These are phyloP conservation scores for Candida vartiovaarae DNA, from an alignment of 805 yeast genomes.

Conservation along the genomic window DNA sequence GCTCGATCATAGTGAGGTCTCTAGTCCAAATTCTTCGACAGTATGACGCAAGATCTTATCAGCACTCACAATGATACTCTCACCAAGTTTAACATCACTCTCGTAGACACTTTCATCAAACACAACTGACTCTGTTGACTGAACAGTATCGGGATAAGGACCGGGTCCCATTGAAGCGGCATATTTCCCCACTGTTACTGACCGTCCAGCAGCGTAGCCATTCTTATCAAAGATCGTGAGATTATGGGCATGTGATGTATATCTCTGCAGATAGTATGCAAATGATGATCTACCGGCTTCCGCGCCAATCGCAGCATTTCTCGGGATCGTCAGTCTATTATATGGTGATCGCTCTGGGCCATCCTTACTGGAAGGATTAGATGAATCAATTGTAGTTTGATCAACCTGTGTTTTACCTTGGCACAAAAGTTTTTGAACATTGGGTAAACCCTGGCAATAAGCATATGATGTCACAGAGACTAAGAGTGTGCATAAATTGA, in stretches of 20 bases:
- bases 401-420: too few relatives aligned
- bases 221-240: constrained; percentile 36
- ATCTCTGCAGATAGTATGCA: constrained; percentile 38
- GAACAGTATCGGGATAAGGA: too few relatives aligned
- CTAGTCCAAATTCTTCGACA: constrained; percentile 29
- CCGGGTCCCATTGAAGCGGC: not conserved
- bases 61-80: constrained; percentile 34
- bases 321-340: not conserved
- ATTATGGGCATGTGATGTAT: constrained; percentile 26
- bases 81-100: constrained; percentile 37
- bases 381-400: too few relatives aligned
- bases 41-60: constrained; percentile 34
- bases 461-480: too few relatives aligned
- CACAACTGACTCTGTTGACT: not conserved
- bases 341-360: too few relatives aligned
- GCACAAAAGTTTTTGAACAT: too few relatives aligned
- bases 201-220: constrained; percentile 39
- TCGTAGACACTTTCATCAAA: constrained; percentile 17
- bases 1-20: constrained; percentile 7
- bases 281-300: constrained; percentile 46
- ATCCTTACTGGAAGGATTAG: too few relatives aligned
- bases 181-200: constrained; percentile 27
- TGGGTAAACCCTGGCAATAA: too few relatives aligned
- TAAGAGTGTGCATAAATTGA: too few relatives aligned
- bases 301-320: constrained; percentile 40